Percentiles rank a stretch among this genome's conserved stretches.
phyloP scores from a whole-genome alignment of 768 basidiomycete species.

The Pleurotus ostreatus region DNA sequence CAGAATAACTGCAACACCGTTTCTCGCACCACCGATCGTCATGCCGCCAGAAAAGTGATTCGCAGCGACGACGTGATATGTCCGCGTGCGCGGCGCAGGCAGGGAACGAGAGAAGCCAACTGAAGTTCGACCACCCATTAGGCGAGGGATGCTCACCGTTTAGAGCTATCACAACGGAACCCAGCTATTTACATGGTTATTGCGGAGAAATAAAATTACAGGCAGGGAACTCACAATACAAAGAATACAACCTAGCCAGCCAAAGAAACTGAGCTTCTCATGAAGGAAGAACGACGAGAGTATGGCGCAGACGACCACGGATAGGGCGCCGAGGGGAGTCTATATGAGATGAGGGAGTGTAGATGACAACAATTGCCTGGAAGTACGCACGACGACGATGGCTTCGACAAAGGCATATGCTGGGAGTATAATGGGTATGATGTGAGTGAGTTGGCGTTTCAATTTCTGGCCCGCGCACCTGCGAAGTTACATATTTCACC shows the following conservation, averaged over 20 bases:
- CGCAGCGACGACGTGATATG: too few relatives aligned
- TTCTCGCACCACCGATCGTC: slow-evolving; percentile 11
- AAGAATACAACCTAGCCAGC: slow-evolving; percentile 91
- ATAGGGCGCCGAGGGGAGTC: slow-evolving; percentile 95
- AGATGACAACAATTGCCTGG: neutral
- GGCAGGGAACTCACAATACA: slow-evolving; percentile 66
- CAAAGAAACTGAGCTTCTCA: slow-evolving; percentile 91
- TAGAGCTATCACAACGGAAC: slow-evolving; percentile 85
- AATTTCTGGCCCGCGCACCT: slow-evolving; percentile 44
- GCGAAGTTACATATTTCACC: slow-evolving; percentile 87
- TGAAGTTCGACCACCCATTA: neutral
- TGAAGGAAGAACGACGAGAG: slow-evolving; percentile 91
- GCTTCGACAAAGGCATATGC: slow-evolving; percentile 90
- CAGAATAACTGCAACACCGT: slow-evolving; percentile 7
- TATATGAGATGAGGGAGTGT: slow-evolving; percentile 20
- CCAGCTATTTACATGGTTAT: slow-evolving; percentile 45
- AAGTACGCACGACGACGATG: slow-evolving; percentile 74
- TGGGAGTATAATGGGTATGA: slow-evolving; percentile 21
- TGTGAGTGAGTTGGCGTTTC: slow-evolving; percentile 14
- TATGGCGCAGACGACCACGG: slow-evolving; percentile 93
- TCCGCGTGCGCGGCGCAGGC: too few relatives aligned
- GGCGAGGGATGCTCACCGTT: slow-evolving; percentile 51
- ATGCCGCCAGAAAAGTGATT: too few relatives aligned
- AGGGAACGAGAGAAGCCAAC: too few relatives aligned
- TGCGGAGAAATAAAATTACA: neutral